These are phyloP conservation scores for Myriosclerotinia duriaeana DNA, from an alignment of 2,329 filamentous ascomycete species.

Conservation along the genomic window DNA sequence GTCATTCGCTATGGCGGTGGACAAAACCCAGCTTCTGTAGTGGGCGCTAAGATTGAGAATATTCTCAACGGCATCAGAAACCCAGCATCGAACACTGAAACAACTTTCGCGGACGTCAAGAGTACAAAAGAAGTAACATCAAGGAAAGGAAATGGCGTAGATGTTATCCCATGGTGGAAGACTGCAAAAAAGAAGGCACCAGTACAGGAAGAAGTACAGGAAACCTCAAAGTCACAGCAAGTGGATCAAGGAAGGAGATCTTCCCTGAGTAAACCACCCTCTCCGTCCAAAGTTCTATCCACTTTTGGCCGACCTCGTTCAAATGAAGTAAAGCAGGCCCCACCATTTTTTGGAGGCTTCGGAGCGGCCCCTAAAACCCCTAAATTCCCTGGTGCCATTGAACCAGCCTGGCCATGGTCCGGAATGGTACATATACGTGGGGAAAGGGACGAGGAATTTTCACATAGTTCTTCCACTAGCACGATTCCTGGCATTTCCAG, in stretches of 20 bases:
- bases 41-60: conserved; percentile 61
- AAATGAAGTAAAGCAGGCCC: conserved; percentile 40
- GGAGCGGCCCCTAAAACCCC: conserved; percentile 39
- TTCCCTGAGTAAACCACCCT: conserved; percentile 11
- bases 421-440: conserved; percentile 65
- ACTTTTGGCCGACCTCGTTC: conserved; percentile 12
- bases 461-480: not conserved
- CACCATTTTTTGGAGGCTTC: conserved; percentile 31
- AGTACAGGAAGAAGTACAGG: conserved; percentile 7
- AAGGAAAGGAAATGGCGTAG: conserved; percentile 6
- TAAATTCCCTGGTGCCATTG: conserved; percentile 64
- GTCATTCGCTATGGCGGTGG: conserved; percentile 60
- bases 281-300: conserved; percentile 16
- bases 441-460: conserved; percentile 7
- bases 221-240: conserved; percentile 12
- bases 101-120: not conserved
- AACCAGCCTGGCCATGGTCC: conserved; percentile 70
- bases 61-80: conserved; percentile 50
- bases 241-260: not conserved
- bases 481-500: not conserved
- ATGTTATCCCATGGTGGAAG: conserved; percentile 25
- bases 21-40: conserved; percentile 44
- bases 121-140: conserved; percentile 6
- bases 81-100: not conserved
- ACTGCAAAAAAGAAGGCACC: conserved; percentile 20